Evolutionary conservation across 495 filamentous ascomycete genomes (phyloP).

Genomic region (Hyaloscypha finlandica): DNA sequence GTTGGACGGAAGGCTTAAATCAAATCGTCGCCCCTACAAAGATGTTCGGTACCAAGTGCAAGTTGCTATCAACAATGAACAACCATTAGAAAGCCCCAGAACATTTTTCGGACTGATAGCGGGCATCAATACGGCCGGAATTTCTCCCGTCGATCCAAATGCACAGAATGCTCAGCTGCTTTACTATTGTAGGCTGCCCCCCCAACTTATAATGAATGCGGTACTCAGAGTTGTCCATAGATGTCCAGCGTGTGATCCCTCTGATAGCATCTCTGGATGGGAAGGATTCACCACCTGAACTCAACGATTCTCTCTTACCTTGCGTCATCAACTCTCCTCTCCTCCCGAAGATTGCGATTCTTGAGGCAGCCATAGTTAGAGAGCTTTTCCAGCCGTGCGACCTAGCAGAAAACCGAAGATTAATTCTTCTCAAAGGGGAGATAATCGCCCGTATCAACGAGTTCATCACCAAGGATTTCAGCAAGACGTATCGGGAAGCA

Average conservation of each 20-base stretch:
- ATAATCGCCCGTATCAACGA: neutral
- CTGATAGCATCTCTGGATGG: neutral
- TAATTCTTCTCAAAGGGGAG: conserved; percentile 4
- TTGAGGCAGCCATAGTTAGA: neutral
- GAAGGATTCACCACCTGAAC: neutral
- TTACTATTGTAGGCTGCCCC: neutral
- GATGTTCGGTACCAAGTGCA: neutral
- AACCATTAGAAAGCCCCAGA: neutral
- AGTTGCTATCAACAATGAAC: neutral
- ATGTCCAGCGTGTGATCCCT: neutral
- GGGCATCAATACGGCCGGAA: neutral
- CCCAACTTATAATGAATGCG: neutral
- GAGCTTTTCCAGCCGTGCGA: neutral
- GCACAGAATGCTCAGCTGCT: neutral
- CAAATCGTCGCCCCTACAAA: neutral
- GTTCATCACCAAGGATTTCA: neutral
- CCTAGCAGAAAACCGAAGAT: neutral
- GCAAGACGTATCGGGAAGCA: conserved; percentile 1
- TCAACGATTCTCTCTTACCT: neutral
- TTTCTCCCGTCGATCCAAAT: neutral
- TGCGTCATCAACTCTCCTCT: neutral
- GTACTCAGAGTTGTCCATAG: neutral
- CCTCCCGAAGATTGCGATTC: neutral
- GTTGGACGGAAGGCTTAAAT: neutral
- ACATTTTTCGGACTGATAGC: neutral